A percentile compares a stretch with the other conserved stretches of the same genome.
Evolutionary conservation across 2,329 filamentous ascomycete genomes (phyloP).

Genomic region (Neoascochyta sp.): DNA sequence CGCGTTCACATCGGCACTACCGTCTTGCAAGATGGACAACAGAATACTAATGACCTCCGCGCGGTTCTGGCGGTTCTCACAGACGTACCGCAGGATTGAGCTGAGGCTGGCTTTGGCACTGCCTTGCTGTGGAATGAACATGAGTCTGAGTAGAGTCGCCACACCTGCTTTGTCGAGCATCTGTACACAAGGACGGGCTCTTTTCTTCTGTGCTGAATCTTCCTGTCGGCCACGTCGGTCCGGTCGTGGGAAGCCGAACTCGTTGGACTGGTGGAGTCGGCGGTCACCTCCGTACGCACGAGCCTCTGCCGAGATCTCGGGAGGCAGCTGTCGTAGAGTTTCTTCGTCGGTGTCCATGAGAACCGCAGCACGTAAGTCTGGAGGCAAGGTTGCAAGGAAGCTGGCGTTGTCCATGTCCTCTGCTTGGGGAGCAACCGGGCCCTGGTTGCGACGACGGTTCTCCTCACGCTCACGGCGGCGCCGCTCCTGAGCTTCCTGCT

Average conservation of each 20-base stretch:
- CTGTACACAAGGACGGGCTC: slow-evolving; percentile 75
- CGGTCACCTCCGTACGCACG: slow-evolving; percentile 62
- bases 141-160: slow-evolving; percentile 91
- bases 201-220: slow-evolving; percentile 58
- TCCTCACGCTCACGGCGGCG: slow-evolving; percentile 84
- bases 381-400: slow-evolving; percentile 86
- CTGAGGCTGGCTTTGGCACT: slow-evolving; percentile 81
- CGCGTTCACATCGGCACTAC: slow-evolving; percentile 85
- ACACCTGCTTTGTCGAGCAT: slow-evolving; percentile 96
- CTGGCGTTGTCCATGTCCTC: slow-evolving; percentile 90
- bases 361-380: slow-evolving; percentile 77
- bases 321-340: slow-evolving; percentile 76
- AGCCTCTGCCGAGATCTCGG: slow-evolving; percentile 81
- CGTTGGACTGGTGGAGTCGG: slow-evolving; percentile 52
- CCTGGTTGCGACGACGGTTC: slow-evolving; percentile 60
- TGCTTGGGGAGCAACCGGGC: slow-evolving; percentile 40
- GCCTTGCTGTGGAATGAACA: slow-evolving; percentile 93
- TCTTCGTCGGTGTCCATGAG: slow-evolving; percentile 90
- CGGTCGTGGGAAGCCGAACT: slow-evolving; percentile 30
- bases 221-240: slow-evolving; percentile 42
- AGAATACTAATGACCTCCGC: slow-evolving; percentile 91
- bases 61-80: slow-evolving; percentile 93
- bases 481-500: slow-evolving; percentile 84
- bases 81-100: slow-evolving; percentile 84
- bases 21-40: slow-evolving; percentile 90